Evolutionary conservation across 2,329 filamentous ascomycete species (phyloP).

Genomic region (Colletotrichum sp.): DNA sequence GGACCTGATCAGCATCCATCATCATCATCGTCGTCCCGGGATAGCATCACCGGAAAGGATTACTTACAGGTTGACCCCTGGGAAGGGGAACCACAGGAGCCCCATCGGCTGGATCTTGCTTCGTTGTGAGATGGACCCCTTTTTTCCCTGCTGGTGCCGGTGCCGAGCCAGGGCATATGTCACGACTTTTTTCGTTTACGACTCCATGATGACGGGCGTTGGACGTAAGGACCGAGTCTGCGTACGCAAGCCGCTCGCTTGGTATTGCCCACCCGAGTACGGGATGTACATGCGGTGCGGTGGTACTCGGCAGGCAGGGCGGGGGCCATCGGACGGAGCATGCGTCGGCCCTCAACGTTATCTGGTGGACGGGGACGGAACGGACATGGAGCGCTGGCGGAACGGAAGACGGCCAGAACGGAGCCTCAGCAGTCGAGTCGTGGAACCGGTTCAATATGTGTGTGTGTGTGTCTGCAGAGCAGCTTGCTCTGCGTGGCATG

Average conservation of each 20-base stretch:
- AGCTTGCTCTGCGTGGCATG: neutral
- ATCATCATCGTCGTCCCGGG: neutral
- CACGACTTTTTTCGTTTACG: neutral
- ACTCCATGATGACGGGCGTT: constrained; percentile 11
- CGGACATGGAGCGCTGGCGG: neutral
- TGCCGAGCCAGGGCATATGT: neutral
- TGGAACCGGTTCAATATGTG: neutral
- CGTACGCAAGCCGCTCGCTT: neutral
- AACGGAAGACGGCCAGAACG: neutral
- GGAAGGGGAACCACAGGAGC: neutral
- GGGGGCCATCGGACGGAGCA: neutral
- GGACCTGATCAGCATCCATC: neutral
- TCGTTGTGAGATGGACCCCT: neutral
- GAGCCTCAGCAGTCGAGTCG: neutral
- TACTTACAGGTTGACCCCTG: constrained; percentile 9
- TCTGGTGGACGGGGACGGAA: neutral
- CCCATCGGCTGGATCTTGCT: neutral
- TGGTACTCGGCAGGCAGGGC: neutral
- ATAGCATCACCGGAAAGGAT: neutral
- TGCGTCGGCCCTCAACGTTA: neutral
- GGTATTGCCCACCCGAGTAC: neutral
- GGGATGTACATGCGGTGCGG: neutral
- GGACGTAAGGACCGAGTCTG: neutral
- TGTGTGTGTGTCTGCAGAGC: neutral
- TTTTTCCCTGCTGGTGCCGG: neutral